Conservation (phyloP, 768 basidiomycete species). For the Lentinula sp. region DNA sequence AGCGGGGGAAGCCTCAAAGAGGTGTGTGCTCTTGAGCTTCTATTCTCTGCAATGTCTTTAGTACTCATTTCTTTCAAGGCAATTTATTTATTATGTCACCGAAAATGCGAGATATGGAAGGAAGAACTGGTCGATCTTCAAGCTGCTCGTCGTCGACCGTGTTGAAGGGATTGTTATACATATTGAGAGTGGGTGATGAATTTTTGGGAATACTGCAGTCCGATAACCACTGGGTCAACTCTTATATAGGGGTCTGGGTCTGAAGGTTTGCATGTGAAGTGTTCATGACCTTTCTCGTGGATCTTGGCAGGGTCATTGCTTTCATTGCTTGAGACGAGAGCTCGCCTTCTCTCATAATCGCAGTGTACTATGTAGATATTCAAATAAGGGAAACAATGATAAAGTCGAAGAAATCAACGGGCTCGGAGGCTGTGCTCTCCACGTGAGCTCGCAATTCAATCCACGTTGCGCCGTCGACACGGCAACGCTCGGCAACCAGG, state of each 20-base stretch:
- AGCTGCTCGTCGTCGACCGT: background rate
- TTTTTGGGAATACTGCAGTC: background rate
- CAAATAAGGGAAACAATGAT: background rate
- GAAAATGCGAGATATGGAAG: slow-evolving; percentile 19
- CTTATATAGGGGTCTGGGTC: background rate
- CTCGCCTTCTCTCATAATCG: background rate
- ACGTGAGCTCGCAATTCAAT: background rate
- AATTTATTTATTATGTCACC: background rate
- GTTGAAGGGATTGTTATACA: slow-evolving; percentile 1
- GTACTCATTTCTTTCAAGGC: background rate
- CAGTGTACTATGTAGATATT: background rate
- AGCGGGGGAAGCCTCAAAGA: slow-evolving; percentile 6
- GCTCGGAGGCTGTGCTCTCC: background rate
- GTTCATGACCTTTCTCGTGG: background rate
- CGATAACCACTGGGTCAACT: background rate
- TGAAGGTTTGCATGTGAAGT: background rate
- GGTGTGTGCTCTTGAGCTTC: background rate
- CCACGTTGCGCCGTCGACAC: background rate
- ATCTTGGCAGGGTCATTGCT: background rate
- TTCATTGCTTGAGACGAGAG: background rate
- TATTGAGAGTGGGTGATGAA: background rate
- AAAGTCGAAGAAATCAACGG: no score
- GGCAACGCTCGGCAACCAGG: background rate
- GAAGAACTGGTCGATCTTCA: slow-evolving; percentile 15
- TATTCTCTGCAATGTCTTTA: background rate